Percentiles rank a stretch among this genome's conserved stretches.
phyloP scores from a whole-genome alignment of 768 basidiomycete genomes.

The Lactarius sp. region DNA sequence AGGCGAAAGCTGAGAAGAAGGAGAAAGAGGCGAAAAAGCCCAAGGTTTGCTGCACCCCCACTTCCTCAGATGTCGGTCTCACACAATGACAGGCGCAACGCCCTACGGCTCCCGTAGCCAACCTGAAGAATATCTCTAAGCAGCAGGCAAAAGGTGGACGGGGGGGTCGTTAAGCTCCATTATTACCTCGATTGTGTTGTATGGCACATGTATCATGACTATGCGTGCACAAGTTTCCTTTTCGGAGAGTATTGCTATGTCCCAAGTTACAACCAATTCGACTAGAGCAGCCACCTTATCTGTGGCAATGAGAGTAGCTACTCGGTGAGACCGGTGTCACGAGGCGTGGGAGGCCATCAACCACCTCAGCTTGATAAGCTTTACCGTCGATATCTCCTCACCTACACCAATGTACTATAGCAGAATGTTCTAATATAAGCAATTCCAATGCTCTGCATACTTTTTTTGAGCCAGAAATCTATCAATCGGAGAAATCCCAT shows the following conservation, averaged over 20 bases:
- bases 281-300: not conserved
- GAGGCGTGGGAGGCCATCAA: too few species aligned
- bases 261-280: not conserved
- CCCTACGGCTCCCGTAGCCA: slow-evolving; percentile 50
- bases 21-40: slow-evolving; percentile 89
- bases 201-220: slow-evolving; percentile 19
- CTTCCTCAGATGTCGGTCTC: not conserved
- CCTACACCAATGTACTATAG: too few species aligned
- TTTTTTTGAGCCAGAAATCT: too few species aligned
- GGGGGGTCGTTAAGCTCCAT: slow-evolving; percentile 54
- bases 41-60: slow-evolving; percentile 52
- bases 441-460: too few species aligned
- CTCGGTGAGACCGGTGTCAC: too few species aligned
- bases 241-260: not conserved
- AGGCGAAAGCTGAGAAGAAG: slow-evolving; percentile 97
- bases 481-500: too few species aligned
- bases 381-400: too few species aligned
- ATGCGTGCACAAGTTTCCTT: not conserved
- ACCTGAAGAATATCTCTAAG: slow-evolving; percentile 80
- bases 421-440: too few species aligned
- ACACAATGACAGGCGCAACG: slow-evolving; percentile 42
- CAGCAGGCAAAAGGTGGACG: slow-evolving; percentile 94
- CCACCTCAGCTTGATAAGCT: too few species aligned
- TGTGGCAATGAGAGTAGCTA: not conserved
- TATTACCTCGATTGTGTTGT: slow-evolving; percentile 8